A percentile compares a stretch with the other conserved stretches of the same genome.
Conservation (phyloP, 2,329 filamentous ascomycete species). For the Rutstroemia sp. region DNA sequence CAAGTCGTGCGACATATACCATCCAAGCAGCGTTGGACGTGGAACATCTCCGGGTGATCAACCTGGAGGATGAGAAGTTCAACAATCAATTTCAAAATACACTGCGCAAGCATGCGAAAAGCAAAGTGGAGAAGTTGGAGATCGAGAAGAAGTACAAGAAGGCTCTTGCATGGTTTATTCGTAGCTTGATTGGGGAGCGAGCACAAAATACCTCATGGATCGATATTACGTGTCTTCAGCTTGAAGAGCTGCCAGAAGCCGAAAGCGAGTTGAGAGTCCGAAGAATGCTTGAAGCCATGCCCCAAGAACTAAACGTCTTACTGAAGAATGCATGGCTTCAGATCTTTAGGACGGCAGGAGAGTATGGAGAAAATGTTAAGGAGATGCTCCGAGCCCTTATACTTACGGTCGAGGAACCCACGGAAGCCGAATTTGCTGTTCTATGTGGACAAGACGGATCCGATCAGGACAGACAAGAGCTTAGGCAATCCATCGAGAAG, state of each 20-base stretch:
- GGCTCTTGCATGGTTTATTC: neutral
- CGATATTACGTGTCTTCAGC: neutral
- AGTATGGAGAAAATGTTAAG: neutral
- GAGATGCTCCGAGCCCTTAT: conserved; percentile 4
- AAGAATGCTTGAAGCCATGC: neutral
- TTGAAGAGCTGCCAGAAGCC: neutral
- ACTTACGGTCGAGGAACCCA: conserved; percentile 3
- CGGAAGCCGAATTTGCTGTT: conserved; percentile 1
- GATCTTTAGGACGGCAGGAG: neutral
- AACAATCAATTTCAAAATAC: neutral
- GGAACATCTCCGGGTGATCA: neutral
- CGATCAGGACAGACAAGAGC: neutral
- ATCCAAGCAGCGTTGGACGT: neutral
- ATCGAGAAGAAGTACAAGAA: neutral
- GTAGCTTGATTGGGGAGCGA: neutral
- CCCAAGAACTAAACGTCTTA: neutral
- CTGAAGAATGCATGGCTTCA: neutral
- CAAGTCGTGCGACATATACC: neutral
- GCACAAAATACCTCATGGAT: neutral
- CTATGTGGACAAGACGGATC: neutral
- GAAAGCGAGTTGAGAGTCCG: neutral
- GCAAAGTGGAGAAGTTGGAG: neutral
- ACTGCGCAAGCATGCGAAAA: neutral
- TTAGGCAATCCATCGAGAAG: neutral
- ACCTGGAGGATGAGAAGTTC: neutral